Conservation (phyloP, 495 filamentous ascomycete species). For the Penicillium canariense region DNA sequence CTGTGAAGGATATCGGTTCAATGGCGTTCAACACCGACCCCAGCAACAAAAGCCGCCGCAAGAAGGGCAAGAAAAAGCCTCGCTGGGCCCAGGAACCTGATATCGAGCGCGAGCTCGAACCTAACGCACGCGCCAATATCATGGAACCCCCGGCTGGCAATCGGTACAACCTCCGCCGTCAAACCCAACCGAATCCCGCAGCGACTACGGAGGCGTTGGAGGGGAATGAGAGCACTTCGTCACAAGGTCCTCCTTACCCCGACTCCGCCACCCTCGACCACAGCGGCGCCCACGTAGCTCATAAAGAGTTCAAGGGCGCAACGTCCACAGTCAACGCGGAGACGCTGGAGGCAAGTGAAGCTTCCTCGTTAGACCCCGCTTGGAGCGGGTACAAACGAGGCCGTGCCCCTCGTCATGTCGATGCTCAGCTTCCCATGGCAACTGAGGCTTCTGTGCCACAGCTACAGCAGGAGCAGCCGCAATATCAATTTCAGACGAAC, state of each 20-base stretch:
- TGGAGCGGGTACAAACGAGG: not conserved
- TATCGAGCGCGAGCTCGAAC: not conserved
- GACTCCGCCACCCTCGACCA: not conserved
- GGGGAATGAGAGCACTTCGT: not conserved
- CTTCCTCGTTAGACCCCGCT: not conserved
- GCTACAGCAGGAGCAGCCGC: not conserved
- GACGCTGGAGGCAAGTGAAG: not conserved
- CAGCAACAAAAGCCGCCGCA: not conserved
- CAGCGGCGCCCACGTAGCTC: too few species aligned
- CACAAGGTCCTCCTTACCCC: not conserved
- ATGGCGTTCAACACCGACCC: too few species aligned
- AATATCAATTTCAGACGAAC: not conserved
- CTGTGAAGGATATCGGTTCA: not conserved
- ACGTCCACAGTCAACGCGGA: not conserved
- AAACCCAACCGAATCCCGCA: not conserved
- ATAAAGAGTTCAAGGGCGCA: too few species aligned
- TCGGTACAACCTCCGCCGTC: not conserved
- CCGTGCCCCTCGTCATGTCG: too few species aligned
- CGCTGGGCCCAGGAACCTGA: not conserved
- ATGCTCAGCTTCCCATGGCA: too few species aligned
- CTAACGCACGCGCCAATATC: not conserved
- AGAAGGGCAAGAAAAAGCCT: conserved; percentile 2
- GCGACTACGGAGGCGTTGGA: not conserved
- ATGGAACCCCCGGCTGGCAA: not conserved
- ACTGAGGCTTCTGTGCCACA: not conserved